Base-by-base conservation (phyloP, 1,284 basidiomycete species). In the Ustilago bromivora region DNA sequence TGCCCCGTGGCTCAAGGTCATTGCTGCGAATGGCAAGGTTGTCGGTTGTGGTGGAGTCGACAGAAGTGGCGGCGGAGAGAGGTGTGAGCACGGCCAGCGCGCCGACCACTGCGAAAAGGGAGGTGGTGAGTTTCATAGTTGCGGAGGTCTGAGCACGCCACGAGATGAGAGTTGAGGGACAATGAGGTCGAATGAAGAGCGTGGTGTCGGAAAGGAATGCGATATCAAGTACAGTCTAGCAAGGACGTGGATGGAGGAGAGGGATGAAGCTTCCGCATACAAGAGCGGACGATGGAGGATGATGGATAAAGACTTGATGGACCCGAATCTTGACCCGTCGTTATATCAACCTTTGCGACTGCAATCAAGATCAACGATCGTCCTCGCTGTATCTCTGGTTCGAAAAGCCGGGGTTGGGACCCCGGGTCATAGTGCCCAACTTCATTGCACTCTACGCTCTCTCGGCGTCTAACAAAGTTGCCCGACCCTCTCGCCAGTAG, bases 11-110 rank as follows among this genome's bases (percentile, higher is more conserved):
- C 15, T 67, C 43, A 4, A 52, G 11, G 11, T 60, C 49, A 31
- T 17, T 54, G 10, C 57, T 46, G 19, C 35, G 10, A n/a, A 55
- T 31, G 4, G 49, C 61, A 19, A 65, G 35, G 32, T 17, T 23
- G 32, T 61, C 46, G 8, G 47, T 32, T 10, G 36, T 41, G 34
- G 47, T 41, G 34, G 47, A 19, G 10, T 34, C 51, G 8, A 36
- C 0, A 6, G 51, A 36, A 9, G 71, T 66, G 3, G 71, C 71
- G 3, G 46, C 7, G 28, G 58, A 32, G 17, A 72, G 56, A 4
- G 71, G 65, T n/a, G 61, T 40, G 31, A 73, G 51, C 31, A 65
- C 49, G 51, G 66, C 61, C 35, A 73, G 61, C 41, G 71, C 43
- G 49, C 71, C 55, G 5, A 60, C 54, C 19, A 65, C 36, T 3